These are phyloP conservation scores for Microdochium paspali DNA, from an alignment of 2,329 filamentous ascomycete genomes.

Conservation along the genomic window DNA sequence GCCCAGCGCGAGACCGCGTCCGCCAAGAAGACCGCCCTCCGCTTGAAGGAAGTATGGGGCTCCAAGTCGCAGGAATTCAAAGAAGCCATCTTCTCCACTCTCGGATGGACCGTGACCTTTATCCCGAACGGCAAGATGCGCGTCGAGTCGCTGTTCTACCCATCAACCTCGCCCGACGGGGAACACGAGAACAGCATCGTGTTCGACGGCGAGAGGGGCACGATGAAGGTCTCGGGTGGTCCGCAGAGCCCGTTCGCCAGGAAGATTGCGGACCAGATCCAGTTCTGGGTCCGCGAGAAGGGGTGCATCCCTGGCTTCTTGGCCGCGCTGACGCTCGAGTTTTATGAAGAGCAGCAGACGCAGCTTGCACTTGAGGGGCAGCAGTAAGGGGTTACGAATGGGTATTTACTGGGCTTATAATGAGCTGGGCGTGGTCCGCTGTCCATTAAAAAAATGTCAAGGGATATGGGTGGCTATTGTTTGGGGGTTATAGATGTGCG, in stretches of 20 bases:
- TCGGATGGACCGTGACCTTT: slow-evolving; percentile 93
- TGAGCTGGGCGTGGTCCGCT: no score
- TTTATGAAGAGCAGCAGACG: slow-evolving; percentile 59
- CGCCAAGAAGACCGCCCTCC: slow-evolving; percentile 72
- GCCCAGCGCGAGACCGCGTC: slow-evolving; percentile 60
- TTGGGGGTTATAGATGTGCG: no score
- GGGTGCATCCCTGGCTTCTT: slow-evolving; percentile 91
- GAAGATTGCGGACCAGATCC: slow-evolving; percentile 77
- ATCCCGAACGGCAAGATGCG: slow-evolving; percentile 95
- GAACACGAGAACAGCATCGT: slow-evolving; percentile 68
- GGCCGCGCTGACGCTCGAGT: slow-evolving; percentile 84
- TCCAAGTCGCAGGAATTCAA: slow-evolving; percentile 91
- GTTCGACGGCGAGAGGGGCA: slow-evolving; percentile 88
- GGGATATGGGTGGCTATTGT: no score
- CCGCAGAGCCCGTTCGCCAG: slow-evolving; percentile 77
- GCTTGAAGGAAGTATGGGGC: slow-evolving; percentile 87
- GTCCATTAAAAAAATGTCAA: no score
- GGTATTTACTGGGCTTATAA: no score
- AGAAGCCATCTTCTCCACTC: slow-evolving; percentile 81
- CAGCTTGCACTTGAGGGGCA: background rate
- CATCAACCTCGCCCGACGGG: slow-evolving; percentile 45
- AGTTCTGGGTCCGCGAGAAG: slow-evolving; percentile 92
- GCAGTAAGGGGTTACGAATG: background rate
- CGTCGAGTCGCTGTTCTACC: slow-evolving; percentile 78
- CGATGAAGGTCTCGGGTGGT: slow-evolving; percentile 95